These are phyloP conservation scores for Beta macrorhiza DNA, from an alignment of 179 eudicot genomes.

Conservation along the genomic window DNA sequence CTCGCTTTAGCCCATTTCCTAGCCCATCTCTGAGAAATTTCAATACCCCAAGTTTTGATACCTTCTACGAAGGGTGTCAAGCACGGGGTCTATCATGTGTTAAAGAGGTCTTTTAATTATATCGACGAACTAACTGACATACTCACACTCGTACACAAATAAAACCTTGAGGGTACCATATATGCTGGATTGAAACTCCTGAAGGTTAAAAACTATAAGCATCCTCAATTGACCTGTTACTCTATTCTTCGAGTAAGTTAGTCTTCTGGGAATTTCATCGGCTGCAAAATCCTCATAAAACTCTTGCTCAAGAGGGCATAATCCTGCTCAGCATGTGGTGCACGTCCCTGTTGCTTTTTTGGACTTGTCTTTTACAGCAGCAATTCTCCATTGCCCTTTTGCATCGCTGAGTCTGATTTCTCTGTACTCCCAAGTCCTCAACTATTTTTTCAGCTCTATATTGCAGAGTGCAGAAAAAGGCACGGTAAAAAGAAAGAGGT, in stretches of 20 bases:
- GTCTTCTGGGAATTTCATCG: too few species aligned
- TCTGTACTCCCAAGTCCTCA: neutral
- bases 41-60: neutral
- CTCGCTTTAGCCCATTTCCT: neutral
- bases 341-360: neutral
- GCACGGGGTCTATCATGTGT: neutral
- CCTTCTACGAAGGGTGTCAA: neutral
- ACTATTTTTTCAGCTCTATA: too few species aligned
- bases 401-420: neutral
- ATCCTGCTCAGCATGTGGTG: neutral
- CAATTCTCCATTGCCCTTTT: neutral
- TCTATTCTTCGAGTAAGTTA: too few species aligned
- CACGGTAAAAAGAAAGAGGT: too few species aligned
- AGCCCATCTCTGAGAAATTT: neutral
- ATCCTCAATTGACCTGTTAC: neutral
- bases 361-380: neutral
- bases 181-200: neutral
- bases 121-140: neutral
- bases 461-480: too few species aligned
- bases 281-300: too few species aligned
- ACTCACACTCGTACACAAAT: neutral
- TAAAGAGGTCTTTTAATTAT: neutral
- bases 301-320: neutral
- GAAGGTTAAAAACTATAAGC: neutral
- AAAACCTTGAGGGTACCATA: neutral